Percentiles rank a stretch among this genome's conserved stretches.
Conservation (phyloP, 345 rosid species). For the Linum usitatissimum region DNA sequence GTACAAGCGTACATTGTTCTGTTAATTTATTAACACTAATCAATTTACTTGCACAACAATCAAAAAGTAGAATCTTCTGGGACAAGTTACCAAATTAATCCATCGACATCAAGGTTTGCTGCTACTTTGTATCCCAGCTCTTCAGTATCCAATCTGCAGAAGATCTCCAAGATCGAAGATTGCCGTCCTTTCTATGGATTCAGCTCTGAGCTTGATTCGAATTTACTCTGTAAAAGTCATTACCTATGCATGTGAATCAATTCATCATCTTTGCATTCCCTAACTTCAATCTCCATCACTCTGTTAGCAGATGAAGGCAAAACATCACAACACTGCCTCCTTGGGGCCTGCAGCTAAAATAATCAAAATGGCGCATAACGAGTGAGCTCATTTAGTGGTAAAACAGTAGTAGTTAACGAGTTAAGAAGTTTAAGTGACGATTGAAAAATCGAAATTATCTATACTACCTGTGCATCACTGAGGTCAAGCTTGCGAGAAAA, state of each 20-base stretch:
- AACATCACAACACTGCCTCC: constrained; percentile 82
- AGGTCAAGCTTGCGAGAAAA: constrained; percentile 45
- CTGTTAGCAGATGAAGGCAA: constrained; percentile 39
- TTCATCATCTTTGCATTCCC: constrained; percentile 69
- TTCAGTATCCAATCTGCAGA: neutral
- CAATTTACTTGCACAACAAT: too few relatives aligned
- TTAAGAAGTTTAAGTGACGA: neutral
- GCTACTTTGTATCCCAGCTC: neutral
- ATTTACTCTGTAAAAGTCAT: neutral
- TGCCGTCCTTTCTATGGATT: neutral
- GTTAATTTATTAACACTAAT: too few relatives aligned
- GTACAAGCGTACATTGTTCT: too few relatives aligned
- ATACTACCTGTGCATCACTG: constrained; percentile 40
- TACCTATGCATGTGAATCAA: constrained; percentile 27
- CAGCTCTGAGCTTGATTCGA: neutral
- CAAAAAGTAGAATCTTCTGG: neutral
- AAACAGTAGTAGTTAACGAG: too few relatives aligned
- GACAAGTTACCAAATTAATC: neutral
- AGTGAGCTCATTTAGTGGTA: too few relatives aligned
- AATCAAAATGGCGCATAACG: neutral
- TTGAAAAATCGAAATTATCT: neutral
- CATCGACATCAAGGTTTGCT: neutral
- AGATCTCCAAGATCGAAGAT: neutral
- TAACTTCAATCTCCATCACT: constrained; percentile 50
- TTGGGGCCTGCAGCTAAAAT: constrained; percentile 57